A percentile compares a stretch with the other conserved stretches of the same genome.
These are phyloP conservation scores for Colletotrichum caudatum DNA, from an alignment of 2,329 filamentous ascomycete species.

Conservation along the genomic window DNA sequence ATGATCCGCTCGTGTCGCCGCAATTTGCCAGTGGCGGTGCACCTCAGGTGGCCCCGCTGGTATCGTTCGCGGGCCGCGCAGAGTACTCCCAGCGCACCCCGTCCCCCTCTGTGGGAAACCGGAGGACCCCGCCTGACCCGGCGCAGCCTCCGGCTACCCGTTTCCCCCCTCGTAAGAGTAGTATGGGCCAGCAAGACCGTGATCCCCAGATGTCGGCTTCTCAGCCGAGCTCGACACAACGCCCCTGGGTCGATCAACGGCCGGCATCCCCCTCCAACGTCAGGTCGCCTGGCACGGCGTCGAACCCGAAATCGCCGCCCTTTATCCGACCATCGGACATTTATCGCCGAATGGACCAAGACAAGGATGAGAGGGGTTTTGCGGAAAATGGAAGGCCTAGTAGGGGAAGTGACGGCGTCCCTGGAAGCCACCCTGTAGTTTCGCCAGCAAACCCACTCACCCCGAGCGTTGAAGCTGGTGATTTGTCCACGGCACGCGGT, in stretches of 20 bases:
- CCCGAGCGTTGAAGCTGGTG: constrained; percentile 36
- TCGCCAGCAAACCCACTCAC: constrained; percentile 10
- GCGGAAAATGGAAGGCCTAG: constrained; percentile 69
- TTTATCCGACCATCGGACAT: constrained; percentile 83
- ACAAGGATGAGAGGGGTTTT: constrained; percentile 68
- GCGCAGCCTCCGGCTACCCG: constrained; percentile 51
- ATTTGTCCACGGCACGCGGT: constrained; percentile 18
- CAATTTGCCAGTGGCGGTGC: constrained; percentile 39
- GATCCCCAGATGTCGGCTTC: constrained; percentile 46
- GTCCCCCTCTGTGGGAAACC: constrained; percentile 29
- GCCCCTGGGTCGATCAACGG: constrained; percentile 52
- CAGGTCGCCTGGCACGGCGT: constrained; percentile 51
- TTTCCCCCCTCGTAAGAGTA: constrained; percentile 73
- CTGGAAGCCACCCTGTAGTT: constrained; percentile 12
- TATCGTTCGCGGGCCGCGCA: constrained; percentile 30
- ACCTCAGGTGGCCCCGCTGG: constrained; percentile 1
- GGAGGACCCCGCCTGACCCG: constrained; percentile 26
- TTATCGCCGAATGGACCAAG: constrained; percentile 78
- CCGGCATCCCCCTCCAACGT: constrained; percentile 55
- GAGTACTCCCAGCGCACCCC: constrained; percentile 22
- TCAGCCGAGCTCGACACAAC: constrained; percentile 47
- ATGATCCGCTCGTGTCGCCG: constrained; percentile 44
- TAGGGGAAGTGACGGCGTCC: constrained; percentile 59
- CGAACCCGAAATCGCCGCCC: constrained; percentile 68
- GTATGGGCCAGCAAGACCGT: constrained; percentile 62